These are phyloP conservation scores for Diaporthe capsici DNA, from an alignment of 2,329 filamentous ascomycete genomes.

Conservation along the genomic window DNA sequence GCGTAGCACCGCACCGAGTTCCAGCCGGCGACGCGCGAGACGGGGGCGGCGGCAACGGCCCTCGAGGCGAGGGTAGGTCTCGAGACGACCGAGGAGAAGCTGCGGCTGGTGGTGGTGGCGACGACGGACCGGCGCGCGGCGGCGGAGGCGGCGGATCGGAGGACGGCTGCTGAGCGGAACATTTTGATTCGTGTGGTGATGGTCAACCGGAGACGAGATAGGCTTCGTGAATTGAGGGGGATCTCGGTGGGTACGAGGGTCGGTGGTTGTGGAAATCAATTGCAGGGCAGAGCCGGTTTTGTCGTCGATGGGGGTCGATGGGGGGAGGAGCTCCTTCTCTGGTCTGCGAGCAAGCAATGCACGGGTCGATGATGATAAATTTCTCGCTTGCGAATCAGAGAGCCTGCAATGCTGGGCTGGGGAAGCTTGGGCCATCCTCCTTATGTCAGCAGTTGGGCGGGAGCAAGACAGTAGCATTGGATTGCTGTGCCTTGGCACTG, in stretches of 20 bases:
- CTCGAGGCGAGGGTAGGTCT: constrained; percentile 73
- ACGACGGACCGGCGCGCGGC: constrained; percentile 62
- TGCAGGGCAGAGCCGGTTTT: constrained; percentile 14
- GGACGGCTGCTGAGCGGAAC: constrained; percentile 89
- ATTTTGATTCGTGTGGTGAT: constrained; percentile 66
- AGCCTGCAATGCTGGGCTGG: constrained; percentile 7
- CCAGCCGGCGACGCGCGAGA: constrained; percentile 73
- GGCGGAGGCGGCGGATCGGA: constrained; percentile 79
- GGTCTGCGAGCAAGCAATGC: constrained; percentile 16
- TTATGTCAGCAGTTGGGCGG: constrained; percentile 22
- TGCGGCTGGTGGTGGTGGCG: constrained; percentile 66
- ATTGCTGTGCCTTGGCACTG: neutral
- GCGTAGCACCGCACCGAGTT: constrained; percentile 88
- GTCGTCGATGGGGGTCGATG: constrained; percentile 37
- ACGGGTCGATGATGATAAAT: constrained; percentile 57
- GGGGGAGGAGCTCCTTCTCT: constrained; percentile 41
- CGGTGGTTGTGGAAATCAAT: constrained; percentile 24
- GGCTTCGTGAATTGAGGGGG: neutral
- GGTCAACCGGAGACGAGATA: neutral
- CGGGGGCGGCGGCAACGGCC: constrained; percentile 73
- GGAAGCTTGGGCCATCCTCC: constrained; percentile 38
- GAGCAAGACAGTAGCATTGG: neutral
- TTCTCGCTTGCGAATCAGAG: constrained; percentile 54
- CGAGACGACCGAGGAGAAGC: constrained; percentile 55
- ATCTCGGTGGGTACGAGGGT: neutral